Conservation (phyloP, 164 flowering plant genomes). For the Dillenia suffruticosa region DNA sequence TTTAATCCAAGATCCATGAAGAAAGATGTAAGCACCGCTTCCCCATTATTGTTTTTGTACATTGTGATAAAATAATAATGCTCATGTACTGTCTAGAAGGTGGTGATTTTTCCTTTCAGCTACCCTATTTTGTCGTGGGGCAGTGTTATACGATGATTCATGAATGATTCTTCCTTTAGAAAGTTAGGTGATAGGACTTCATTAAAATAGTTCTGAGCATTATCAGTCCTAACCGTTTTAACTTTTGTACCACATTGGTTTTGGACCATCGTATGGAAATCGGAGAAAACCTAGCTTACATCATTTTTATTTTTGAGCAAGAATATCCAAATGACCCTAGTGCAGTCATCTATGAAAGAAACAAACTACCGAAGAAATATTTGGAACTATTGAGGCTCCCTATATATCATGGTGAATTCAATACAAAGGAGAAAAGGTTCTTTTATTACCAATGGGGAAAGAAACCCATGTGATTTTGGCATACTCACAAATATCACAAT, state of each 20-base stretch:
- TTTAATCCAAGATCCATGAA: neutral
- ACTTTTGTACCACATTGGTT: neutral
- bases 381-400: slow-evolving; percentile 2
- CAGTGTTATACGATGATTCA: slow-evolving; percentile 1
- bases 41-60: slow-evolving; percentile 3
- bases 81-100: slow-evolving; percentile 3
- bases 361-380: slow-evolving; percentile 9
- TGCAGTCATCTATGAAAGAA: slow-evolving; percentile 3
- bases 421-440: slow-evolving; percentile 11
- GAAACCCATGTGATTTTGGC: slow-evolving; percentile 4
- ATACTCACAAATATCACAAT: slow-evolving; percentile 5
- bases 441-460: slow-evolving; percentile 6
- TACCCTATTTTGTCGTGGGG: slow-evolving; percentile 5
- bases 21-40: neutral
- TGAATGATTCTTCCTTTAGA: neutral
- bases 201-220: slow-evolving; percentile 3
- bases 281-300: neutral
- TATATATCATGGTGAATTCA: slow-evolving; percentile 7
- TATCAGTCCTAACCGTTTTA: neutral
- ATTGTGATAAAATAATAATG: neutral
- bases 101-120: slow-evolving; percentile 9
- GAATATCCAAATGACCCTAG: neutral
- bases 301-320: slow-evolving; percentile 2
- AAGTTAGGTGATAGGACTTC: neutral
- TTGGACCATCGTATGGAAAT: neutral